These are phyloP conservation scores for Herpetomonas muscarum DNA, from an alignment of 208 protist species.

Conservation along the genomic window DNA sequence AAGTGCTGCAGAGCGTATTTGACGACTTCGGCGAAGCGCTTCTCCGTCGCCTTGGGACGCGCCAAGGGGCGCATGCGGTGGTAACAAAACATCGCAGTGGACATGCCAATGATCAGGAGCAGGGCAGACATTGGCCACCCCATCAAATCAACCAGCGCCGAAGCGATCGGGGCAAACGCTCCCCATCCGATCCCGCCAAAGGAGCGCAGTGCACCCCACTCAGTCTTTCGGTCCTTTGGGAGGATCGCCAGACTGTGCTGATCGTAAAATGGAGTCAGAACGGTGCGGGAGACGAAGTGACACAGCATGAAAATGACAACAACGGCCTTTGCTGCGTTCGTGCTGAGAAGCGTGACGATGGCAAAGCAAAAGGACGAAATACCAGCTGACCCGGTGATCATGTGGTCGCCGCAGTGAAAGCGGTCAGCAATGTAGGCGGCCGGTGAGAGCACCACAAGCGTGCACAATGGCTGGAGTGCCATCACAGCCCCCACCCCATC, in stretches of 20 bases:
- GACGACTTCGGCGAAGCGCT: too few species aligned
- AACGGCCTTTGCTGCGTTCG: not conserved
- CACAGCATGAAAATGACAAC: too few species aligned
- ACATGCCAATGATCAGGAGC: too few species aligned
- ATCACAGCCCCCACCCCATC: too few species aligned
- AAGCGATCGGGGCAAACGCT: not conserved
- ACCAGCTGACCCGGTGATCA: not conserved
- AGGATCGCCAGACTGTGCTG: not conserved
- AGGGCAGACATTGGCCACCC: not conserved
- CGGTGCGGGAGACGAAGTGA: too few species aligned
- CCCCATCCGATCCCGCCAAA: slow-evolving; percentile 4
- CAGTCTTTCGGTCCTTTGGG: not conserved
- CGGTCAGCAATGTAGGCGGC: too few species aligned
- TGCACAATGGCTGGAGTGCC: too few species aligned
- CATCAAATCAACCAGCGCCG: not conserved
- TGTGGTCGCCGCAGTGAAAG: not conserved
- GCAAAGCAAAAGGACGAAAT: not conserved
- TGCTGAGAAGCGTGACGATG: not conserved
- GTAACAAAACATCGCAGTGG: slow-evolving; percentile 7
- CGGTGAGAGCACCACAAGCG: too few species aligned
- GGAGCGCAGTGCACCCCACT: not conserved
- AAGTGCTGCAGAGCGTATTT: too few species aligned
- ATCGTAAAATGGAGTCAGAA: not conserved
- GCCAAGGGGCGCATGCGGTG: slow-evolving; percentile 8
- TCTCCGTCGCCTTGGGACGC: slow-evolving; percentile 26